Base-by-base conservation (phyloP, 768 basidiomycete genomes). In the Hirschioporus abietinus region DNA sequence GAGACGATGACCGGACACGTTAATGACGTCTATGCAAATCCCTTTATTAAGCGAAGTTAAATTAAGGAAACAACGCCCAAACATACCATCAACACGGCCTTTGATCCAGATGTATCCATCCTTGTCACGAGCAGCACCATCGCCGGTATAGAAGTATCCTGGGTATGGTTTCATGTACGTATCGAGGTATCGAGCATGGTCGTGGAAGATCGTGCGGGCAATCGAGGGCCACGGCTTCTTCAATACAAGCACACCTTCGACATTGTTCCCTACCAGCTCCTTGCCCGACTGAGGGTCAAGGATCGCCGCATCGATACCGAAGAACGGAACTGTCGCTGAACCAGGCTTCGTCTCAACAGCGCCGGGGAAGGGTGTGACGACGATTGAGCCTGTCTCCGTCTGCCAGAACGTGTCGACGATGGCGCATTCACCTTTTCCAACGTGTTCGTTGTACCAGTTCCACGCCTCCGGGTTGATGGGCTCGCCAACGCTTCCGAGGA, bases 101-200 rank as follows among this genome's bases (percentile, higher is more conserved):
- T 95, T 95, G 78, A 99, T 98, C 96, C 97, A 99, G 75, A 96
- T 92, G 80, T 99, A 99, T 1, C 96, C 97, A 71, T 99, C 88
- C 70, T 90, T 88, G 74, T 99, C 97, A 24, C 96, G 86, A 17
- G 91, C 90, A 30, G 96, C 96, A 59, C 96, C 97, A 72, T 99
- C 96, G 25, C 97, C 97, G n/a, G 96, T 99, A 79, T 91, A 97
- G 84, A 93, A 99, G 75, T 83, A 80, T 7, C 96, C 96, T 7
- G 93, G 92, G 79, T 96, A 96, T 26, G 92, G 91, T 80, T 84
- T 84, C 87, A 91, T 88, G 78, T 91, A 91, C 25, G 89, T 90
- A 23, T 90, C 88, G 58, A 91, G 78, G 77, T 88, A 91, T 68
- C 96, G 83, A 74, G 92, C 88, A 77, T 99, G 96, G 78, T 99